A percentile compares a stretch with the other conserved stretches of the same genome.
Conservation (phyloP, 371 early-diverging fungal genomes). For the Dipsacomyces acuminosporus region DNA sequence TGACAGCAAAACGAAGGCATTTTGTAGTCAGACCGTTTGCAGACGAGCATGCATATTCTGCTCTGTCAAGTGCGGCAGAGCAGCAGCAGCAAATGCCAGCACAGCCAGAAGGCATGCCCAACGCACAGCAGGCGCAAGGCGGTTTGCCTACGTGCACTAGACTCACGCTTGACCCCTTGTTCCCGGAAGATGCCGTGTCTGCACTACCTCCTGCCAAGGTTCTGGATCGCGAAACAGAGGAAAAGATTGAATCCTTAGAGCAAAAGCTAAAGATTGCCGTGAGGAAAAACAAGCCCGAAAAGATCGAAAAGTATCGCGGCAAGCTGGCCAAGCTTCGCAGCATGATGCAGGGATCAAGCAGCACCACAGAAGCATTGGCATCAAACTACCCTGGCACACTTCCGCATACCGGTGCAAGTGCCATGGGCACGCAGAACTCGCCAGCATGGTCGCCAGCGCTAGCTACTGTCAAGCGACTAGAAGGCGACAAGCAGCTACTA, state of each 20-base stretch:
- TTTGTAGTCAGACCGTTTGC: conserved; percentile 12
- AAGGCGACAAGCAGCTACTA: conserved; percentile 52
- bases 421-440: background rate
- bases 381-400: too few relatives aligned
- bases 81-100: background rate
- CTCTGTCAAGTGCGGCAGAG: background rate
- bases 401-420: too few relatives aligned
- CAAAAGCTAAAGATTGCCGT: conserved; percentile 96
- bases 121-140: too few relatives aligned
- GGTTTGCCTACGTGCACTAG: too few relatives aligned
- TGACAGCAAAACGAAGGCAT: conserved; percentile 33
- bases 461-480: conserved; percentile 24
- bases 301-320: conserved; percentile 77
- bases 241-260: conserved; percentile 90
- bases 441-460: conserved; percentile 14
- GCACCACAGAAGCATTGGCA: background rate
- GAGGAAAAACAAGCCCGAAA: conserved; percentile 86
- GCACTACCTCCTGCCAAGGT: background rate
- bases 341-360: background rate
- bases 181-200: conserved; percentile 14
- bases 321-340: conserved; percentile 59
- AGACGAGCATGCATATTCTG: background rate
- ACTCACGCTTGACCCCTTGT: conserved; percentile 16
- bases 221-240: conserved; percentile 61
- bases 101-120: too few relatives aligned